phyloP scores from a whole-genome alignment of 2,329 filamentous ascomycete genomes.

The Alternaria postmessia region DNA sequence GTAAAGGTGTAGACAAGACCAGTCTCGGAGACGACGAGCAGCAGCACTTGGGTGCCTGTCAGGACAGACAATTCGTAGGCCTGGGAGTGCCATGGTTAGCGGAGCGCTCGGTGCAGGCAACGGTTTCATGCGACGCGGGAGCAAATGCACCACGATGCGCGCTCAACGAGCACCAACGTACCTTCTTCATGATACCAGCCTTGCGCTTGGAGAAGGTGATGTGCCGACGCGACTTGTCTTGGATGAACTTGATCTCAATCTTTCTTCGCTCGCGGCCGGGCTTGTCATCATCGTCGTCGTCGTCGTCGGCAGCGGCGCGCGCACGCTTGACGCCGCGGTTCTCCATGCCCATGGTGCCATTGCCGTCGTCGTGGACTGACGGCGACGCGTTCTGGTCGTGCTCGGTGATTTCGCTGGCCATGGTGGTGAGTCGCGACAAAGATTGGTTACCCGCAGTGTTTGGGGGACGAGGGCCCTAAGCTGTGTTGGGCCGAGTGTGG shows the following conservation, averaged over 20 bases:
- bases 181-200: slow-evolving; percentile 99
- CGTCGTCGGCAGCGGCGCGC: slow-evolving; percentile 84
- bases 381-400: slow-evolving; percentile 61
- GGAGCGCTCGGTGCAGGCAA: slow-evolving; percentile 20
- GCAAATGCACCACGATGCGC: slow-evolving; percentile 13
- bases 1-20: slow-evolving; percentile 98
- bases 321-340: slow-evolving; percentile 88
- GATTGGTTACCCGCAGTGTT: slow-evolving; percentile 45
- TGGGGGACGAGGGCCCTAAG: slow-evolving; percentile 49
- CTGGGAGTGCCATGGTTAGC: slow-evolving; percentile 59
- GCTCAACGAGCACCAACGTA: slow-evolving; percentile 59
- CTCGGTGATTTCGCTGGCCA: slow-evolving; percentile 60
- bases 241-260: slow-evolving; percentile 99
- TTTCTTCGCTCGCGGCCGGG: slow-evolving; percentile 96
- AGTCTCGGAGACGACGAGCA: slow-evolving; percentile 96
- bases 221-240: slow-evolving; percentile 98
- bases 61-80: slow-evolving; percentile 97
- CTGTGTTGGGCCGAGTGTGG: slow-evolving; percentile 50
- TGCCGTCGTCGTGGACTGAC: slow-evolving; percentile 62
- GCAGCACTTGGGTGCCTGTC: slow-evolving; percentile 94
- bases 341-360: slow-evolving; percentile 59
- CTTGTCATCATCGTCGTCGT: slow-evolving; percentile 98
- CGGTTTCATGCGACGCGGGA: slow-evolving; percentile 45
- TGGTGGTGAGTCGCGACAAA: slow-evolving; percentile 39
- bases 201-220: slow-evolving; percentile 99